phyloP scores from a whole-genome alignment of 75 land plant genomes.

The Ceratopteris richardii region DNA sequence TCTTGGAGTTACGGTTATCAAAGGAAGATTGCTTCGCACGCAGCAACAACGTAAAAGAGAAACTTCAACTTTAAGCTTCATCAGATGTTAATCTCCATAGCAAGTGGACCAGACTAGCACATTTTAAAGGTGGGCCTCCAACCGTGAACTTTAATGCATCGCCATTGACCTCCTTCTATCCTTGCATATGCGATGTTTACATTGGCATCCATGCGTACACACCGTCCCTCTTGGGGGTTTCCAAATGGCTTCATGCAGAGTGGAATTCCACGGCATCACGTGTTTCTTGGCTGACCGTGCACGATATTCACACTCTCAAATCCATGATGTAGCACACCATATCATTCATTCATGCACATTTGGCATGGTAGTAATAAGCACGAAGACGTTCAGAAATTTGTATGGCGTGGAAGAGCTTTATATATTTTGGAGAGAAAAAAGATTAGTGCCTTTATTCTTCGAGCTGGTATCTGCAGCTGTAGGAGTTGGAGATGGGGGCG shows the following conservation, averaged over 20 bases:
- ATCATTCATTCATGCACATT: conserved; percentile 65
- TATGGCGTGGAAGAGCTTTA: conserved; percentile 62
- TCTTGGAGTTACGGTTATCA: background rate
- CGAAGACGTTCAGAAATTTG: conserved; percentile 42
- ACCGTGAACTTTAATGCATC: conserved; percentile 22
- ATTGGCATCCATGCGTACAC: conserved; percentile 65
- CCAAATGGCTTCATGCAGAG: conserved; percentile 81
- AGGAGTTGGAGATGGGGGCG: too few species aligned
- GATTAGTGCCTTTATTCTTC: conserved; percentile 66
- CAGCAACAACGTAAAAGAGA: background rate
- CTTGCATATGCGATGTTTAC: conserved; percentile 80
- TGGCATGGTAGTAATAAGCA: conserved; percentile 56
- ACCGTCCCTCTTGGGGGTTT: conserved; percentile 40
- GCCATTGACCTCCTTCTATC: conserved; percentile 41
- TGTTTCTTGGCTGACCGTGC: conserved; percentile 75
- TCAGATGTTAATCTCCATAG: too few species aligned
- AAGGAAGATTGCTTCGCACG: background rate
- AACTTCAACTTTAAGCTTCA: too few species aligned
- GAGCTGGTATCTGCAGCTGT: conserved; percentile 36
- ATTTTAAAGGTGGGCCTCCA: conserved; percentile 7
- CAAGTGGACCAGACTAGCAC: conserved; percentile 3
- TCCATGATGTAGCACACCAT: conserved; percentile 72
- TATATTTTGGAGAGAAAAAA: conserved; percentile 66
- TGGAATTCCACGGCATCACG: conserved; percentile 80
- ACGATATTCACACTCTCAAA: conserved; percentile 54